These are phyloP conservation scores for Solanum ahanhuiri DNA, from an alignment of 257 asterid genomes.

Conservation along the genomic window DNA sequence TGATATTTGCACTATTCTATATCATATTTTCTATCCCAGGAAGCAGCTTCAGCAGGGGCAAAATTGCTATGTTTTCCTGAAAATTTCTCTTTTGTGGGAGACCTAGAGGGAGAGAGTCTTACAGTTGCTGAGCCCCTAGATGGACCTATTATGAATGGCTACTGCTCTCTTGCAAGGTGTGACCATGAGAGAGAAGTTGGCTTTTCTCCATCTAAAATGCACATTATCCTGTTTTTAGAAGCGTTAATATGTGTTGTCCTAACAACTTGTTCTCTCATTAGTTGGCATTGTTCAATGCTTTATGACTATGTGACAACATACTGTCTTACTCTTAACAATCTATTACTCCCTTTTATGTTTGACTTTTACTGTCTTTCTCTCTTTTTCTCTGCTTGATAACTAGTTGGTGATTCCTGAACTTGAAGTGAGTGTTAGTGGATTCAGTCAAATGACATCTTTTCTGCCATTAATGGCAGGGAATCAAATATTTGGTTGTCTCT, in stretches of 20 bases:
- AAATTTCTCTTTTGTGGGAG: constrained; percentile 80
- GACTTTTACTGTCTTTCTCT: neutral
- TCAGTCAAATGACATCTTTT: constrained; percentile 3
- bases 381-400: neutral
- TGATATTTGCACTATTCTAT: constrained; percentile 4
- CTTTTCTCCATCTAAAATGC: neutral
- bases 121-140: constrained; percentile 67
- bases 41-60: constrained; percentile 85
- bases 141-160: constrained; percentile 69
- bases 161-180: constrained; percentile 74
- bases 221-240: neutral
- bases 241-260: neutral
- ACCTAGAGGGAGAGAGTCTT: constrained; percentile 69
- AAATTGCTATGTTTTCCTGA: constrained; percentile 86
- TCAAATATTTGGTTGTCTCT: constrained; percentile 86
- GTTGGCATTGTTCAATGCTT: neutral
- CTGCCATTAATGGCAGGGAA: constrained; percentile 32
- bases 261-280: neutral
- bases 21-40: constrained; percentile 26
- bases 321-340: neutral
- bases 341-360: neutral
- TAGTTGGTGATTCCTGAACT: neutral
- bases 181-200: neutral
- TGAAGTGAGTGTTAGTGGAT: neutral
- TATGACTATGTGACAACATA: neutral